Base-by-base conservation (phyloP, 140 eudicot species). In the Flaveria floridana region DNA sequence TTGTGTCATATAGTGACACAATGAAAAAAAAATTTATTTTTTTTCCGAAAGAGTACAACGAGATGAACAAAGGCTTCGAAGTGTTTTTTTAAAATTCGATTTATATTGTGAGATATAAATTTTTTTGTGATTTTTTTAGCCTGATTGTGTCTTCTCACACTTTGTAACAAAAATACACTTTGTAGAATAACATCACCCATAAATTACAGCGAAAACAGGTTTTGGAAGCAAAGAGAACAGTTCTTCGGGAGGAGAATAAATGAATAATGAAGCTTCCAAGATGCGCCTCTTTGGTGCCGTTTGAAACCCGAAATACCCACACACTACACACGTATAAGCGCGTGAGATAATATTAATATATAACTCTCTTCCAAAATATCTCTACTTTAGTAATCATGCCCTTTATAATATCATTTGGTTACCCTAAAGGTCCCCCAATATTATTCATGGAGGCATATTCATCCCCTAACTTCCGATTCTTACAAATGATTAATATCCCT, bases 291-390 rank as follows among this genome's bases (percentile, higher is more conserved):
- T 15, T 23, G 19, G 19, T 73, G 63, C 70, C 70, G 69, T 59
- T 74, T 61, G 59, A 42, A 74, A 58, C 19, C 23, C 78, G 78
- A 59, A 73, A 44, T 59, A 58, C 18, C 61, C 70, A 1, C 44
- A 26, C 63, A 74, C 37, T 47, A 13, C 13, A 74, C 78, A 48
- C 79, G 79, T 44, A 44, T 75, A 63, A 47, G 79, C 79, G 79
- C 72, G 72, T 75, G 79, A 72, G 3, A 21, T 12, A 4, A 30
- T 30, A 30, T 30, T 12, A 4, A 30, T 30, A 30, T 30, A 15
- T 34, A 64, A 28, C 70, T 15, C 65, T 25, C n/a, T 0, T 71
- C 34, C 65, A 52, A 15, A 70, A 68, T 23, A 68, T 68, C 72
- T 68, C 1, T 28, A 2, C 21, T 11, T 4, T 34, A 6, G 9